Evolutionary conservation across 108 stramenopile genomes (phyloP).

Genomic region (Cyclotella choctawhatcheeana): DNA sequence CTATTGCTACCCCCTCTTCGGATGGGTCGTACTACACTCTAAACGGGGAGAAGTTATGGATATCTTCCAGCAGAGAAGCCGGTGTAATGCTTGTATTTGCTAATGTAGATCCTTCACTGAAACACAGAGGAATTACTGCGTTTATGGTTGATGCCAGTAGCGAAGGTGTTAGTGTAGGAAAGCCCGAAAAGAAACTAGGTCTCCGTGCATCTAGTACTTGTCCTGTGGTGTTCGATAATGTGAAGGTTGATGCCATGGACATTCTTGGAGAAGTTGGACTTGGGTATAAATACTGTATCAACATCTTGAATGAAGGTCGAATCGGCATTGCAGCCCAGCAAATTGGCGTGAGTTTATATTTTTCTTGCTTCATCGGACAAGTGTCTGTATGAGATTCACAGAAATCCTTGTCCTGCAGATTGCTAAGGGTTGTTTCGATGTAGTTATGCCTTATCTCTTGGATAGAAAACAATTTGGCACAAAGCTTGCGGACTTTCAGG

Average conservation of each 20-base stretch:
- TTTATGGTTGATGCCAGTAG: constrained; percentile 90
- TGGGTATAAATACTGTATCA: constrained; percentile 95
- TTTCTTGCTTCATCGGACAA: background rate
- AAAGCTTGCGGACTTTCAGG: constrained; percentile 89
- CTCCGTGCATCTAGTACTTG: constrained; percentile 92
- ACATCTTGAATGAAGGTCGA: constrained; percentile 96
- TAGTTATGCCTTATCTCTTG: constrained; percentile 87
- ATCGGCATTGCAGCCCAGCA: constrained; percentile 95
- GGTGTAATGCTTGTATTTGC: constrained; percentile 94
- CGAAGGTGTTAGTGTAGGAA: constrained; percentile 84
- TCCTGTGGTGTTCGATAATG: constrained; percentile 88
- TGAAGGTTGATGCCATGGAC: constrained; percentile 74
- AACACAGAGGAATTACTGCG: constrained; percentile 96
- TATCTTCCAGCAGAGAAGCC: constrained; percentile 90
- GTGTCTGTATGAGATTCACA: too few species aligned
- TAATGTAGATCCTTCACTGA: constrained; percentile 79
- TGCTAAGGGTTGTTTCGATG: constrained; percentile 91
- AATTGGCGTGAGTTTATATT: constrained; percentile 64
- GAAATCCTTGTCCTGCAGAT: too few species aligned
- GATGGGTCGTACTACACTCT: constrained; percentile 86
- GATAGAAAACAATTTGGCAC: constrained; percentile 93
- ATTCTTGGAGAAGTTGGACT: constrained; percentile 90
- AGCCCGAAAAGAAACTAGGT: constrained; percentile 92
- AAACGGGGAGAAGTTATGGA: constrained; percentile 95
- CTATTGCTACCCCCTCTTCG: constrained; percentile 64